Conservation (phyloP, 2,329 filamentous ascomycete genomes). For the Talaromyces sp. region DNA sequence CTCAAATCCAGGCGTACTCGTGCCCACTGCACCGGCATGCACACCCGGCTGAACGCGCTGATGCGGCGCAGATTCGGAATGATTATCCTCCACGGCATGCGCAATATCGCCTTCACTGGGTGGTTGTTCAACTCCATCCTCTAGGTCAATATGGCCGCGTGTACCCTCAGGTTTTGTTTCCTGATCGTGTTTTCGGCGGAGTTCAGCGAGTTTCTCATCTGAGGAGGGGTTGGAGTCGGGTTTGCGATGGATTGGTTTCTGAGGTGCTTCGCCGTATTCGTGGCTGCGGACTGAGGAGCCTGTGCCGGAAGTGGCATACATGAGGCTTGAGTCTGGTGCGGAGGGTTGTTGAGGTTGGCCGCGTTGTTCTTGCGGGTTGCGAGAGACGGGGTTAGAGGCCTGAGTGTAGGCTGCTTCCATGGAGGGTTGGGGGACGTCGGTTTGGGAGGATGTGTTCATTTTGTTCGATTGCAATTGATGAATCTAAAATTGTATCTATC, state of each 20-base stretch:
- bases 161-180: slow-evolving; percentile 21
- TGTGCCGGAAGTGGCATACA: slow-evolving; percentile 4
- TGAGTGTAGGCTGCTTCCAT: slow-evolving; percentile 35
- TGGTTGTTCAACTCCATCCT: slow-evolving; percentile 37
- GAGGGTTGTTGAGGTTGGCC: slow-evolving; percentile 2
- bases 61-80: slow-evolving; percentile 19
- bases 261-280: slow-evolving; percentile 25
- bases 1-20: slow-evolving; percentile 27
- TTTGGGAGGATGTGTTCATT: slow-evolving; percentile 19
- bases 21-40: slow-evolving; percentile 35
- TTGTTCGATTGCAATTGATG: not conserved
- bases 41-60: slow-evolving; percentile 31
- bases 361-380: slow-evolving; percentile 24
- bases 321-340: slow-evolving; percentile 1
- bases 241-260: slow-evolving; percentile 25
- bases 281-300: not conserved
- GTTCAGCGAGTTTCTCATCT: slow-evolving; percentile 24
- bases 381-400: slow-evolving; percentile 32
- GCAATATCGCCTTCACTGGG: slow-evolving; percentile 36
- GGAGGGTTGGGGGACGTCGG: slow-evolving; percentile 29
- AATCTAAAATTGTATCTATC: too few species aligned
- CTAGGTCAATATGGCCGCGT: slow-evolving; percentile 28
- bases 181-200: slow-evolving; percentile 21
- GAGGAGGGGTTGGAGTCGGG: slow-evolving; percentile 30
- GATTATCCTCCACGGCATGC: slow-evolving; percentile 27